Percentiles rank a stretch among this genome's conserved stretches.
Conservation (phyloP, 495 filamentous ascomycete species). For the Aspergillus conjunctus region DNA sequence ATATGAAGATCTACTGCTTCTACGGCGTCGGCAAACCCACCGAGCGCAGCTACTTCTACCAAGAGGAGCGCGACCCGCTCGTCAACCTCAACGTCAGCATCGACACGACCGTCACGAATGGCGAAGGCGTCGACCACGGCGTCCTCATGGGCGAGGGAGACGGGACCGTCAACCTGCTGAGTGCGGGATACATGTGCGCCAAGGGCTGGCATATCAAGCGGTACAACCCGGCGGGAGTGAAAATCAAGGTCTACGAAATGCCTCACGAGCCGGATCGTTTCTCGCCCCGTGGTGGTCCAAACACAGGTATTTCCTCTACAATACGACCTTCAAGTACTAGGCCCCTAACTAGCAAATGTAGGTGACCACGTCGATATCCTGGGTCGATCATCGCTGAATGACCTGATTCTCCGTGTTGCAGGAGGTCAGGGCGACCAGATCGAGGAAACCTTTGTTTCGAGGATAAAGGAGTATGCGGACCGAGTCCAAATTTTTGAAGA, state of each 20-base stretch:
- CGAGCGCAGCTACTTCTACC: conserved; percentile 89
- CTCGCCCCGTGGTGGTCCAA: conserved; percentile 87
- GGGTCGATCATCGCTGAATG: conserved; percentile 84
- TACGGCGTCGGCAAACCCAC: conserved; percentile 93
- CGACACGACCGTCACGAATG: conserved; percentile 75
- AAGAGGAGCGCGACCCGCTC: conserved; percentile 65
- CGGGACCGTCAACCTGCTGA: conserved; percentile 88
- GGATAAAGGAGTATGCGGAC: conserved; percentile 78
- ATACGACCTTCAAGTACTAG: neutral
- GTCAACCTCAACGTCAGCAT: conserved; percentile 82
- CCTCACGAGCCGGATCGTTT: conserved; percentile 93
- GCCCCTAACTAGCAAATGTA: conserved; percentile 26
- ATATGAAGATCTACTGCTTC: conserved; percentile 96
- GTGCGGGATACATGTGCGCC: conserved; percentile 93
- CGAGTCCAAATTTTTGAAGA: conserved; percentile 77
- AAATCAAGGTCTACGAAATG: conserved; percentile 91
- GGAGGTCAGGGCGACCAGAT: conserved; percentile 85
- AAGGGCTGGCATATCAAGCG: conserved; percentile 89
- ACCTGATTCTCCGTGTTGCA: conserved; percentile 83
- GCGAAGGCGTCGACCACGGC: conserved; percentile 73
- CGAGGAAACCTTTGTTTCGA: conserved; percentile 72
- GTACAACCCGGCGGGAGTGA: conserved; percentile 83
- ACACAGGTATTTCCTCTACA: conserved; percentile 62
- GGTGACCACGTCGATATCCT: conserved; percentile 97
- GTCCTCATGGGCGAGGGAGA: conserved; percentile 94